phyloP scores from a whole-genome alignment of 176 grass and related monocot species.

The Thalia dealbata region DNA sequence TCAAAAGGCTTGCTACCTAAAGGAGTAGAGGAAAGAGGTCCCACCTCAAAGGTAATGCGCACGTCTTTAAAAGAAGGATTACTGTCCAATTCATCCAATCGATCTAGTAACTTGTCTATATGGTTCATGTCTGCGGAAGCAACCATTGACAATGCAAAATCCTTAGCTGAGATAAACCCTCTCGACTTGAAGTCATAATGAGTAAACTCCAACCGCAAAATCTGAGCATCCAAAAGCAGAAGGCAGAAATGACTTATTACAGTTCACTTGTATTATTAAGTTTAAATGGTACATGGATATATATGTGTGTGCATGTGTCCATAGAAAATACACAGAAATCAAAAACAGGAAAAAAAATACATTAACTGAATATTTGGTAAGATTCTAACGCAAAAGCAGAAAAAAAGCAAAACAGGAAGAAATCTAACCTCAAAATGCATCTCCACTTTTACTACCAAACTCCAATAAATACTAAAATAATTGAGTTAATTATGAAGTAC shows the following conservation, averaged over 20 bases:
- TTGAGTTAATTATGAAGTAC: too few relatives aligned
- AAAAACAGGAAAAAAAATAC: too few relatives aligned
- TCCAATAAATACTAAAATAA: too few relatives aligned
- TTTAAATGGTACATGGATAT: background rate
- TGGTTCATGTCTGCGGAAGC: constrained; percentile 84
- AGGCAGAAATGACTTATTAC: background rate
- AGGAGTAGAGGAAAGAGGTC: constrained; percentile 4
- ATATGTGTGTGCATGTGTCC: too few relatives aligned
- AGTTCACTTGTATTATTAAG: background rate
- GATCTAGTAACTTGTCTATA: constrained; percentile 66
- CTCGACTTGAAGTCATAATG: constrained; percentile 87
- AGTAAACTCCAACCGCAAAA: constrained; percentile 75
- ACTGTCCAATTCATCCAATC: constrained; percentile 47
- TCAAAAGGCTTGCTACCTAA: background rate
- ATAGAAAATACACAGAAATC: too few relatives aligned
- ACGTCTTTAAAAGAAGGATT: constrained; percentile 44
- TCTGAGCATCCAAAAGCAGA: constrained; percentile 21
- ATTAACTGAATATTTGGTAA: too few relatives aligned
- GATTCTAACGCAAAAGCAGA: too few relatives aligned
- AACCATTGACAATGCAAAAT: constrained; percentile 89
- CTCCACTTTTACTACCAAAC: too few relatives aligned
- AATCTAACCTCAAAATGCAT: too few relatives aligned
- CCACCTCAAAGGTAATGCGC: constrained; percentile 72
- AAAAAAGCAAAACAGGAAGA: too few relatives aligned
- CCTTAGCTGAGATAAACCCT: constrained; percentile 64